Evolutionary conservation across 768 basidiomycete species (phyloP).

Genomic region (Suillus fuscotomentosus): DNA sequence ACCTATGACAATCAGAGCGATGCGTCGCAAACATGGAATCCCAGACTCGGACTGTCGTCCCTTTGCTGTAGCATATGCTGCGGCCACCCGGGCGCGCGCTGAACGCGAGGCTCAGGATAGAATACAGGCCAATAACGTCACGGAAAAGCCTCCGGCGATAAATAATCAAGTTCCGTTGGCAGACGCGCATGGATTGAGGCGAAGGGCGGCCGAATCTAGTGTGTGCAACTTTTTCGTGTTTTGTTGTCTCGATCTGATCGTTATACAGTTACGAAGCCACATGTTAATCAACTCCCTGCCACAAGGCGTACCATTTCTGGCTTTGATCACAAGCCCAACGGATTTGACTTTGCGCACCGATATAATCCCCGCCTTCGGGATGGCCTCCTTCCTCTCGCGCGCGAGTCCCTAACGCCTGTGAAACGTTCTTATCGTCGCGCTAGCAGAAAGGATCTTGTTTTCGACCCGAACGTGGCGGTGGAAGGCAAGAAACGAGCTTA

Average conservation of each 20-base stretch:
- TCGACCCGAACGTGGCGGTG: constrained; percentile 21
- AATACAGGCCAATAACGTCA: constrained; percentile 30
- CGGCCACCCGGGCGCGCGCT: constrained; percentile 55
- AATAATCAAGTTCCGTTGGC: constrained; percentile 30
- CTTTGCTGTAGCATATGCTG: constrained; percentile 86
- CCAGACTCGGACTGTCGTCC: constrained; percentile 81
- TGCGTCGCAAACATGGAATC: constrained; percentile 78
- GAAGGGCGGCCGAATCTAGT: constrained; percentile 47
- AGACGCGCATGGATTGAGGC: constrained; percentile 40
- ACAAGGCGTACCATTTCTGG: constrained; percentile 9
- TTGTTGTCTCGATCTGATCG: constrained; percentile 23
- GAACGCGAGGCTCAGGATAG: constrained; percentile 47
- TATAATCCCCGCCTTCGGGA: constrained; percentile 33
- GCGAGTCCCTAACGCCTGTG: constrained; percentile 11
- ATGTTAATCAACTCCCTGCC: constrained; percentile 19
- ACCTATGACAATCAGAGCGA: constrained; percentile 43
- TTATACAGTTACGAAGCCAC: constrained; percentile 22
- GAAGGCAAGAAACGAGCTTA: constrained; percentile 42
- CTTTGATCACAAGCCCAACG: constrained; percentile 16
- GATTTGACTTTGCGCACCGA: constrained; percentile 33
- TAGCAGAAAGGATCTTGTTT: constrained; percentile 29
- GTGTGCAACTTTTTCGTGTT: constrained; percentile 24
- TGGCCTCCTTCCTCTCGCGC: constrained; percentile 6
- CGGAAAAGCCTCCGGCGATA: constrained; percentile 23
- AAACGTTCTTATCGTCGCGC: constrained; percentile 27